phyloP scores from a whole-genome alignment of 192 early-diverging fungal genomes.

The Linnemannia elongata region DNA sequence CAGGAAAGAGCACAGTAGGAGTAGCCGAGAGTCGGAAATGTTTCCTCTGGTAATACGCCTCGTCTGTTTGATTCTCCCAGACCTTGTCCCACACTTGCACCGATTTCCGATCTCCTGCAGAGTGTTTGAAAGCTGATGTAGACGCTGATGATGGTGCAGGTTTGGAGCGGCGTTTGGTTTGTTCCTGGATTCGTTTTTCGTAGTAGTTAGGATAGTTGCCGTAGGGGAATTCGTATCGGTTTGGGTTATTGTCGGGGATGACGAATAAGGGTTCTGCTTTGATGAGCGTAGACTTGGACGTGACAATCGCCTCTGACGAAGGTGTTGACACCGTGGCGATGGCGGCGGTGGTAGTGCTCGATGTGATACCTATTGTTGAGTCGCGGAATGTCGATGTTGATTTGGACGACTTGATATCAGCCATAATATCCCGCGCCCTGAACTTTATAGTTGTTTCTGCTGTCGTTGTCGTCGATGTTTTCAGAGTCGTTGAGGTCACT shows the following conservation, averaged over 20 bases:
- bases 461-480: neutral
- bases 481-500: neutral
- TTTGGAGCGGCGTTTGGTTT: neutral
- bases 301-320: neutral
- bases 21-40: conserved; percentile 6
- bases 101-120: neutral
- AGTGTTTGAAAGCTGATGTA: neutral
- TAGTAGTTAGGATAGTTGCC: conserved; percentile 48
- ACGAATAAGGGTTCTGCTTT: conserved; percentile 17
- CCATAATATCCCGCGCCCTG: conserved; percentile 15
- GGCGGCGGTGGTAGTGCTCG: neutral
- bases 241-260: neutral
- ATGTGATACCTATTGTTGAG: neutral
- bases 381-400: neutral
- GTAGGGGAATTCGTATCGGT: conserved; percentile 25
- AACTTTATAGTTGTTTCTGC: neutral
- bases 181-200: conserved; percentile 33
- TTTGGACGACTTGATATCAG: neutral
- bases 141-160: neutral
- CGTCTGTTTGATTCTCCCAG: neutral
- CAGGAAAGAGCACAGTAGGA: neutral
- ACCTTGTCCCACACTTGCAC: neutral
- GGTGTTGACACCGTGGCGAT: neutral
- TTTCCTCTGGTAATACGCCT: neutral
- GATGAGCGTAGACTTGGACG: conserved; percentile 17